Conservation (phyloP, 495 filamentous ascomycete genomes). For the Penicillium cinerascens region DNA sequence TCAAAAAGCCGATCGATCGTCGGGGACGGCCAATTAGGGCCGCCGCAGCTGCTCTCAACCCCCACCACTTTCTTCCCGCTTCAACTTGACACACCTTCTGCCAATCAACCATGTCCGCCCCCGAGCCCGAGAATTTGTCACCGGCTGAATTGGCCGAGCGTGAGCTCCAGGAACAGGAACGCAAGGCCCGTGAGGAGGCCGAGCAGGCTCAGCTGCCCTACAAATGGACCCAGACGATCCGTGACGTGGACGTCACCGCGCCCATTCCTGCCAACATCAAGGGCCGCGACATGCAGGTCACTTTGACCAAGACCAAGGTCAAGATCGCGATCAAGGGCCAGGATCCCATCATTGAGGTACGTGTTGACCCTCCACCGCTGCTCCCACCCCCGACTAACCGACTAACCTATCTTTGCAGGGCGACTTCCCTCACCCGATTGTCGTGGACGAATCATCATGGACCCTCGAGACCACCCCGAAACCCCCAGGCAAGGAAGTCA, state of each 20-base stretch:
- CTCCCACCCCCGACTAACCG: neutral
- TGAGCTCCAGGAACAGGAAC: constrained; percentile 58
- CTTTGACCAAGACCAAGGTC: constrained; percentile 74
- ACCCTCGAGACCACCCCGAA: constrained; percentile 69
- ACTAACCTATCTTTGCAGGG: constrained; percentile 52
- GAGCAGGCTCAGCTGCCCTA: constrained; percentile 93
- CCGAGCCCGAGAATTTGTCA: constrained; percentile 40
- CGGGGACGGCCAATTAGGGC: neutral
- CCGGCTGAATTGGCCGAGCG: constrained; percentile 50
- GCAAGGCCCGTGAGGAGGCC: constrained; percentile 71
- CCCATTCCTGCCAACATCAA: constrained; percentile 75
- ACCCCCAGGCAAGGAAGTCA: constrained; percentile 66
- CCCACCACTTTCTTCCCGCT: neutral
- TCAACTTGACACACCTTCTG: neutral
- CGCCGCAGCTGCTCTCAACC: neutral
- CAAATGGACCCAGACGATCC: constrained; percentile 96
- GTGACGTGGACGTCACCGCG: constrained; percentile 78
- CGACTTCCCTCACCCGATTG: constrained; percentile 74
- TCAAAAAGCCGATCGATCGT: neutral
- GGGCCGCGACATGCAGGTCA: constrained; percentile 77
- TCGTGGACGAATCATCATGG: constrained; percentile 88
- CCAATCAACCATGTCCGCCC: constrained; percentile 19
- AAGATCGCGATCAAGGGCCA: constrained; percentile 86
- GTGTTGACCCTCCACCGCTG: constrained; percentile 5
- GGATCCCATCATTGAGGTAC: constrained; percentile 78